Evolutionary conservation across 768 basidiomycete species (phyloP), one percentile per base, ranked within the genome.

Genomic region (Russula foetens): DNA sequence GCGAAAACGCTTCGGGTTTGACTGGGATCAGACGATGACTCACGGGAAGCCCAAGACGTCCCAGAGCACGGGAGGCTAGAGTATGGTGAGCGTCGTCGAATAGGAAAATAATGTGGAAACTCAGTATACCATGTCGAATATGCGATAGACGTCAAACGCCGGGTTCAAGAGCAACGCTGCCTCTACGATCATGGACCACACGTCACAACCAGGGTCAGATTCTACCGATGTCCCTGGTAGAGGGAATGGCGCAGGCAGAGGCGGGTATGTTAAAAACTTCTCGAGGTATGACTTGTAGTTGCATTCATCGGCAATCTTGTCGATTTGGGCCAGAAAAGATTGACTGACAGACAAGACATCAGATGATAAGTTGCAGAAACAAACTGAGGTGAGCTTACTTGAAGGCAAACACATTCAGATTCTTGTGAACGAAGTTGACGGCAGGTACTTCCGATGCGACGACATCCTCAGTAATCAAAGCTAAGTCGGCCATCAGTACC

Each of bases 1-100:
- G 35, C 24, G 28, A 15, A 23, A 31, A 28, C 12, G 1, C 15
- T n/a, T 11, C 28, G 5, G 7, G 15, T 24, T 38, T 7, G n/a
- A 33, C 21, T 29, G 14, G 17, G 7, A 14, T 9, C 2, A 24
- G 7, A 19, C 7, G 15, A 48, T 44, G 11, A 51, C 59, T 50
- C 33, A 66, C 65, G 65, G 65, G 45, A 60, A 55, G 29, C 65
- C 65, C 7, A 66, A 56, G 38, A 64, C 59, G 41, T 66, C 65
- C 63, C 59, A 66, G 4, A 58, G 45, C 17, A 66, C 4, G 7
- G 65, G 65, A 12, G 47, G 62, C 63, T 66, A 19, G 31, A 21
- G 41, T 14, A 49, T 8, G 11, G 7, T 26, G 15, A 59, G 49
- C 1, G 24, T 48, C 50, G 17, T 17, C 7, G 21, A 29, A 33